Evolutionary conservation across 345 rosid species (phyloP).

Genomic region (Conringia planisiliqua): DNA sequence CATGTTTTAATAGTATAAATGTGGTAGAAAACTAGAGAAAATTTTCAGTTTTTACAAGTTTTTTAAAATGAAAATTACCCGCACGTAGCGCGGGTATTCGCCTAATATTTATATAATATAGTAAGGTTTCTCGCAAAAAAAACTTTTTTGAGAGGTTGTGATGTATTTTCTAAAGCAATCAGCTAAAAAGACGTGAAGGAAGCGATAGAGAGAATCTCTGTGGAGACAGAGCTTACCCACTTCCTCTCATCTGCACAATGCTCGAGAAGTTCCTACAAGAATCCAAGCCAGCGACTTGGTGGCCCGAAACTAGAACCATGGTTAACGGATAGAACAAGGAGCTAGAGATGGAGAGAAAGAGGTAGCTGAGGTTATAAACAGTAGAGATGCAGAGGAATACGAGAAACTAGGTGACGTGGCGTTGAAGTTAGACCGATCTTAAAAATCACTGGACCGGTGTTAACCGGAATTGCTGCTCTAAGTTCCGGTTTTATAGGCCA

Average conservation of each 20-base stretch:
- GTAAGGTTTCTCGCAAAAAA: too few relatives aligned
- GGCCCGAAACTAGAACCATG: conserved; percentile 26
- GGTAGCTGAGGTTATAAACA: conserved; percentile 30
- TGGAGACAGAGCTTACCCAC: conserved; percentile 39
- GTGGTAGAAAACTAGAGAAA: too few relatives aligned
- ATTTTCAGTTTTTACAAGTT: too few relatives aligned
- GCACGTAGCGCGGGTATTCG: too few relatives aligned
- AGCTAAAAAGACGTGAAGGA: conserved; percentile 28
- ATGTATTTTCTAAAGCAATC: too few relatives aligned
- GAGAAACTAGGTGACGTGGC: conserved; percentile 32
- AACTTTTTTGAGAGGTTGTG: too few relatives aligned
- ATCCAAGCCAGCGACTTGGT: conserved; percentile 29
- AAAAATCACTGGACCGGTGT: conserved; percentile 26
- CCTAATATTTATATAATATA: too few relatives aligned
- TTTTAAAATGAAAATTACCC: too few relatives aligned
- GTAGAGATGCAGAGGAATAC: conserved; percentile 42
- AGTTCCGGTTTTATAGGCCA: conserved; percentile 19
- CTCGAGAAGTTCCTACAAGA: conserved; percentile 30
- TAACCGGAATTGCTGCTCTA: conserved; percentile 21
- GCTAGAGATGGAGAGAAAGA: conserved; percentile 40
- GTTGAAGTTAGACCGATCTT: conserved; percentile 21
- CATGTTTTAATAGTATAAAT: too few relatives aligned
- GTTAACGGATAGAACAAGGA: conserved; percentile 30
- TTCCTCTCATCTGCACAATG: conserved; percentile 35
- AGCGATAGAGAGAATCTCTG: conserved; percentile 34